Percentiles rank a stretch among this genome's conserved stretches.
Evolutionary conservation across 2,329 filamentous ascomycete genomes (phyloP).

Genomic region (Ophiostoma ulmi): DNA sequence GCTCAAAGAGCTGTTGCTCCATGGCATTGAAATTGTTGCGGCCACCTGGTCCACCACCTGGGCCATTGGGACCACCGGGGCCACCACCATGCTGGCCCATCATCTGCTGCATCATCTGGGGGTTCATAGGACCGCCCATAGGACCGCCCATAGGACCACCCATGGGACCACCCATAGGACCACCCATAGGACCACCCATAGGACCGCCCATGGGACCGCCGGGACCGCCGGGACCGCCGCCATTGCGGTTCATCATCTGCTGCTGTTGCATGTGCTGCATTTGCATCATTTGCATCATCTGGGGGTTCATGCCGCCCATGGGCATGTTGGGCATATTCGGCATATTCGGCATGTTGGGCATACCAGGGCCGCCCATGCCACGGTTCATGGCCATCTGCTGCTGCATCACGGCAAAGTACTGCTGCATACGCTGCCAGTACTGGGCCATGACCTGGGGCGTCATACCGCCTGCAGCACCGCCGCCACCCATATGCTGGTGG

Average conservation of each 20-base stretch:
- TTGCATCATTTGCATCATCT: slow-evolving; percentile 72
- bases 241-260: slow-evolving; percentile 29
- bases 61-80: slow-evolving; percentile 14
- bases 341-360: slow-evolving; percentile 42
- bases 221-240: slow-evolving; percentile 29
- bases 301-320: slow-evolving; percentile 58
- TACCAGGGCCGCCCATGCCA: slow-evolving; percentile 49
- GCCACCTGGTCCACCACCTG: slow-evolving; percentile 35
- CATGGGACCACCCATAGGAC: slow-evolving; percentile 46
- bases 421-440: slow-evolving; percentile 97
- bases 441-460: slow-evolving; percentile 96
- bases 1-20: slow-evolving; percentile 70
- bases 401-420: slow-evolving; percentile 93
- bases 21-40: slow-evolving; percentile 54
- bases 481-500: slow-evolving; percentile 36
- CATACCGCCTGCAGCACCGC: slow-evolving; percentile 57
- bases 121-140: neutral
- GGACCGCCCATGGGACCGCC: slow-evolving; percentile 46
- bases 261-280: slow-evolving; percentile 56
- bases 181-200: slow-evolving; percentile 31
- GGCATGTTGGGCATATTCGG: slow-evolving; percentile 31
- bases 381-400: slow-evolving; percentile 84
- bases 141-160: slow-evolving; percentile 32
- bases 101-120: slow-evolving; percentile 45
- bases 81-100: slow-evolving; percentile 36